phyloP scores from a whole-genome alignment of 1,284 basidiomycete species.

The Xerocomus amazonicus region DNA sequence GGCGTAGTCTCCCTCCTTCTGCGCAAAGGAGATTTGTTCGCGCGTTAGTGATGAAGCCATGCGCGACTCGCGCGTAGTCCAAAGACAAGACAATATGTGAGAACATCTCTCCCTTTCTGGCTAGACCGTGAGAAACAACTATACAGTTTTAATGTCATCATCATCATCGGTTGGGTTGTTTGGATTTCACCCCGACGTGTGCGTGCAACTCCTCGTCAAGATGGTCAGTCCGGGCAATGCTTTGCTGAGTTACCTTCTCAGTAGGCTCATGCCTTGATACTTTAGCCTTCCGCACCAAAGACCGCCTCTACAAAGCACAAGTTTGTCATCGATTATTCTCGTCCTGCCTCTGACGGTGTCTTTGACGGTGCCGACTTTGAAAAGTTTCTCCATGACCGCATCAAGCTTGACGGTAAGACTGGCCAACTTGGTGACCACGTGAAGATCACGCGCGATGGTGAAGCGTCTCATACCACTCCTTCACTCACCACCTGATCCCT shows the following conservation, averaged over 20 bases:
- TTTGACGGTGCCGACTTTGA: conserved; percentile 91
- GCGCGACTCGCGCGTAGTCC: neutral
- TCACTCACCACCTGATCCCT: conserved; percentile 1
- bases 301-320: conserved; percentile 73
- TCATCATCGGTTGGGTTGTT: too few relatives aligned
- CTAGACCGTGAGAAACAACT: conserved; percentile 33
- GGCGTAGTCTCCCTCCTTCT: conserved; percentile 72
- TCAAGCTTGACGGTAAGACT: conserved; percentile 81
- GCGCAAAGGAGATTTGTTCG: conserved; percentile 67
- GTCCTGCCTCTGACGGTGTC: conserved; percentile 86
- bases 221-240: conserved; percentile 74
- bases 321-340: conserved; percentile 93
- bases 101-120: conserved; percentile 11
- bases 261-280: conserved; percentile 68
- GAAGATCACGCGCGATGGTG: conserved; percentile 80
- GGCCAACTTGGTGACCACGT: conserved; percentile 86
- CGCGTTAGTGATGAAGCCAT: conserved; percentile 49
- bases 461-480: conserved; percentile 23
- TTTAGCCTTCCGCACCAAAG: conserved; percentile 70
- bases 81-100: conserved; percentile 3
- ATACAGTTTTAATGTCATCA: conserved; percentile 37
- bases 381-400: conserved; percentile 91
- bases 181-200: too few relatives aligned
- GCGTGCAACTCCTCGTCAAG: conserved; percentile 32
- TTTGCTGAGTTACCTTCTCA: conserved; percentile 92